These are phyloP conservation scores for Geoglossum cookeanum DNA, from an alignment of 2,329 filamentous ascomycete species.

Conservation along the genomic window DNA sequence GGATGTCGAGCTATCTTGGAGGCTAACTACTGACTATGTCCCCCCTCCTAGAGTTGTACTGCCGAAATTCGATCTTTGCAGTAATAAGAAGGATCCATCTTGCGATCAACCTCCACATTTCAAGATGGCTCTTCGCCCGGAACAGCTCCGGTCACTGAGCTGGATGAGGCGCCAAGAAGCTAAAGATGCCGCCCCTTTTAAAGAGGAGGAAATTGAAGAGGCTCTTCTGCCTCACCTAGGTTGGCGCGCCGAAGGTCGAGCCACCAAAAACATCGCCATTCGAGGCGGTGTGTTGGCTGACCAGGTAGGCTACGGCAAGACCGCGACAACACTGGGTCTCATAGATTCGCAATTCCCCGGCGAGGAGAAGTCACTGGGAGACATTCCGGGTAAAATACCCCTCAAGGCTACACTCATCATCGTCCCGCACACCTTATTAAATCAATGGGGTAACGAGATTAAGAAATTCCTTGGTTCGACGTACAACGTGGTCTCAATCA, in stretches of 20 bases:
- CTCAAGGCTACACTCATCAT: constrained; percentile 40
- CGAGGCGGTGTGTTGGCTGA: constrained; percentile 44
- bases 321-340: constrained; percentile 37
- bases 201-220: constrained; percentile 38
- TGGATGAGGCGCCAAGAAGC: constrained; percentile 42
- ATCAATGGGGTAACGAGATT: constrained; percentile 40
- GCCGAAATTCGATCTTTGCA: constrained; percentile 23
- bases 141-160: constrained; percentile 34
- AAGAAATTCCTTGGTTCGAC: constrained; percentile 26
- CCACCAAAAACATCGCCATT: constrained; percentile 22
- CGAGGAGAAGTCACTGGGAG: constrained; percentile 7
- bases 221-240: constrained; percentile 28
- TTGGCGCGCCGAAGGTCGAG: constrained; percentile 38
- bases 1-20: constrained; percentile 23
- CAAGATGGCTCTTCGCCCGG: constrained; percentile 23
- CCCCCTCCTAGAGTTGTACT: constrained; percentile 14
- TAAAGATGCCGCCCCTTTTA: constrained; percentile 21
- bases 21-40: constrained; percentile 27
- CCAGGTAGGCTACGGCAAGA: constrained; percentile 48
- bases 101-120: constrained; percentile 20
- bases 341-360: constrained; percentile 27
- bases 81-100: constrained; percentile 22
- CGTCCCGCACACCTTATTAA: constrained; percentile 32
- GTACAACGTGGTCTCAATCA: constrained; percentile 28
- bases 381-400: constrained; percentile 18